phyloP scores from a whole-genome alignment of 2,329 filamentous ascomycete genomes.

The Juglanconis sp. region DNA sequence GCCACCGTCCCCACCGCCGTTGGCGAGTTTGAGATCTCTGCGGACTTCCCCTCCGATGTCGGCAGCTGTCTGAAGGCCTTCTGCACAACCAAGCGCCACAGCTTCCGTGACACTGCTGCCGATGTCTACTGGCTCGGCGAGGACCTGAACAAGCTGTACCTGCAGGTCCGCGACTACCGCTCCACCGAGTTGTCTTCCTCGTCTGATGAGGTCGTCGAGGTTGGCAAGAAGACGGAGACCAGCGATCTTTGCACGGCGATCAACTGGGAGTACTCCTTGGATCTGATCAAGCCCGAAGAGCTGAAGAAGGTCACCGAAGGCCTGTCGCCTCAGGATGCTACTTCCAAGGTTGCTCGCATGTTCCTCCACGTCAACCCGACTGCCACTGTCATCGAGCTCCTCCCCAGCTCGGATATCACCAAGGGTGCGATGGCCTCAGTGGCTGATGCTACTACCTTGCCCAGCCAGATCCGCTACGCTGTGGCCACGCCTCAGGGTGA shows the following conservation, averaged over 20 bases:
- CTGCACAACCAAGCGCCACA: conserved; percentile 13
- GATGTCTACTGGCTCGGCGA: conserved; percentile 13
- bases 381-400: conserved; percentile 8
- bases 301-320: conserved; percentile 1
- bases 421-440: conserved; percentile 3
- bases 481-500: conserved; percentile 4
- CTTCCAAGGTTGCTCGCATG: conserved; percentile 5
- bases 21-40: conserved; percentile 14
- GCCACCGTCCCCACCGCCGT: conserved; percentile 10
- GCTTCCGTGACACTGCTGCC: conserved; percentile 8
- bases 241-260: conserved; percentile 11
- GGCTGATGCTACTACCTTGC: conserved; percentile 1
- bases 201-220: conserved; percentile 11
- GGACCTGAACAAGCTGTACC: conserved; percentile 4
- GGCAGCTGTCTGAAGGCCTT: conserved; percentile 11
- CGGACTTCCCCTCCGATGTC: conserved; percentile 11
- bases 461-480: conserved; percentile 13
- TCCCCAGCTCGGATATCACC: not conserved
- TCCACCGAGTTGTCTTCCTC: conserved; percentile 13
- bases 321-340: not conserved
- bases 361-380: conserved; percentile 13
- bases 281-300: conserved; percentile 14
- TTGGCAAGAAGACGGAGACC: conserved; percentile 12
- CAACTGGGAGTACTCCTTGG: conserved; percentile 14
- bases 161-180: conserved; percentile 14